A percentile compares a stretch with the other conserved stretches of the same genome.
These are phyloP conservation scores for Yamadazyma sp. DNA, from an alignment of 805 yeast genomes.

Conservation along the genomic window DNA sequence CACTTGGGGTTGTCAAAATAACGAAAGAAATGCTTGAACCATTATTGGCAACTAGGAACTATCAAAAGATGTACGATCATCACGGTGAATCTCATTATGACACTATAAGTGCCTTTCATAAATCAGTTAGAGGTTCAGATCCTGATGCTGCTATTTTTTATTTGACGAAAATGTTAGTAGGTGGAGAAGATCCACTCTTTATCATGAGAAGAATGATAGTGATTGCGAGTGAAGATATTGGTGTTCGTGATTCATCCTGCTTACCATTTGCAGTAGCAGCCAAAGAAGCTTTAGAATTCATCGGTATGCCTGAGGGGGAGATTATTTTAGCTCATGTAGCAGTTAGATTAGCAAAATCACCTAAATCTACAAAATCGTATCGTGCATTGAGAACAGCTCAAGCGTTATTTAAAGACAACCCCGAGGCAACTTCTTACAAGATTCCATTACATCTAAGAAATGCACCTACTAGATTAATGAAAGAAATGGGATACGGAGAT, in stretches of 20 bases:
- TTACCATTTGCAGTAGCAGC: slow-evolving; percentile 85
- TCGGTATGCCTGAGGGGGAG: slow-evolving; percentile 95
- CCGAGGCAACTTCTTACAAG: slow-evolving; percentile 57
- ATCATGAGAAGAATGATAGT: slow-evolving; percentile 89
- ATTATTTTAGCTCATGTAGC: slow-evolving; percentile 88
- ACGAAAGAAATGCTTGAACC: slow-evolving; percentile 38
- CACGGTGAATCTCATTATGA: slow-evolving; percentile 94
- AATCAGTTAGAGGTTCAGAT: slow-evolving; percentile 84
- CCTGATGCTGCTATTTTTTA: slow-evolving; percentile 89
- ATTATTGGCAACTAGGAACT: slow-evolving; percentile 40
- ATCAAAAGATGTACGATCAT: slow-evolving; percentile 67
- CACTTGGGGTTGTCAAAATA: slow-evolving; percentile 38
- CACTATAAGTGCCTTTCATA: slow-evolving; percentile 93
- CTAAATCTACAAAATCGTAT: slow-evolving; percentile 83
- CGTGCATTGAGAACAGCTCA: slow-evolving; percentile 75
- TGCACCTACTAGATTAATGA: slow-evolving; percentile 92
- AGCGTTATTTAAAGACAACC: slow-evolving; percentile 51
- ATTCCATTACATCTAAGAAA: slow-evolving; percentile 84
- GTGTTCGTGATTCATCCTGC: slow-evolving; percentile 77
- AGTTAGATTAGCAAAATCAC: slow-evolving; percentile 81
- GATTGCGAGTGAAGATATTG: slow-evolving; percentile 94
- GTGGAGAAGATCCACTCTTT: slow-evolving; percentile 92
- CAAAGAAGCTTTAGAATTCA: slow-evolving; percentile 80
- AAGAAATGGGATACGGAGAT: slow-evolving; percentile 79
- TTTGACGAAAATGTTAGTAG: slow-evolving; percentile 80